Base-by-base conservation (phyloP, 371 early-diverging fungal genomes). In the Mortierella sp. region DNA sequence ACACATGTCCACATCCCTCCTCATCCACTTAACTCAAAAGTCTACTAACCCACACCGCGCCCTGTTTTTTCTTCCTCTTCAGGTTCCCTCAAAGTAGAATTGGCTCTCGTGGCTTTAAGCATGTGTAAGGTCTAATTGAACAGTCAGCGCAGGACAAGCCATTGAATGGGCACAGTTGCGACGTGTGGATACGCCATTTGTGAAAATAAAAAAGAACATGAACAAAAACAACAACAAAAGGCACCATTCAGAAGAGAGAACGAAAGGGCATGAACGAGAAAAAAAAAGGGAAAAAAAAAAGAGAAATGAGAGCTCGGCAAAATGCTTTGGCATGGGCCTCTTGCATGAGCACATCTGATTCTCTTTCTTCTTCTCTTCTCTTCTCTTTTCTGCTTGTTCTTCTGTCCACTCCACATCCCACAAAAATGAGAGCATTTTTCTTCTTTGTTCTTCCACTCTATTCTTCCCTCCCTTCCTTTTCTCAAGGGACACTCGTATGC, bases 311-410 rank as follows among this genome's bases (percentile, higher is more conserved):
- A 59, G 59, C 59, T 59, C 59, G 59, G 59, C 59, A 59, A 59
- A 59, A 59, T 59, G 59, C 59, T 59, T 59, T 31, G 59, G 59
- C 59, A 59, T 59, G 31, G 59, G 59, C 31, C 59, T 59, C 59
- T 31, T 59, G 59, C 59, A 59, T 59, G 31, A 59, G 4, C 57
- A 57, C 14, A 57, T 14, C 28, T 31, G 28, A 57, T 28, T 28
- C 57, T 57, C 57, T 2, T 46, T 46, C 48, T 6, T 6, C 43
- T 40, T 40, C 55, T 55, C 26, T 26, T 26, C n/a, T 54, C 55
- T 10, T 9, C 19, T 10, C 50, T 50, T 10, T n/a, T 55, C 57
- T 10, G 5, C 26, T 55, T 10, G 1, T 26, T 59, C 55, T 55
- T 59, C 55, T 26, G 5, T 5, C 16, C 31, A 59, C 59, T 31